Evolutionary conservation across 345 rosid species (phyloP), one percentile per base, ranked within the genome.

Genomic region (Tarenaya hassleriana): DNA sequence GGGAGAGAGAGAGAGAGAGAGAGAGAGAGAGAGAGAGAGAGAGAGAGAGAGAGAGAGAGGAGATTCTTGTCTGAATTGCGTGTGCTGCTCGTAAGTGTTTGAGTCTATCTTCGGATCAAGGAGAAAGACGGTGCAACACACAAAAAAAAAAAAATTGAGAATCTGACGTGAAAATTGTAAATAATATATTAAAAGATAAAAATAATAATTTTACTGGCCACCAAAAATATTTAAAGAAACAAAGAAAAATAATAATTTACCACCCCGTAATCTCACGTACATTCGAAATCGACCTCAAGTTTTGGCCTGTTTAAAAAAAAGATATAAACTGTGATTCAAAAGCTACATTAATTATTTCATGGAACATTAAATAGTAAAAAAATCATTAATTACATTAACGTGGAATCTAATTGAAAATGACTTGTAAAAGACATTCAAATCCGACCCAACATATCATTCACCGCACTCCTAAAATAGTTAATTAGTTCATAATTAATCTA

Each of bases 321-420:
- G 29, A 24, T 24, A 24, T 1, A 0, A 10, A n/a, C 3, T 13
- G 21, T 64, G 34, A 21, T 12, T 27, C 24, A 3, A 34, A 37
- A 35, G 44, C 47, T 16, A 58, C 40, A 9, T 66, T 38, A 58
- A 41, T 1, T 35, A 27, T 57, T 58, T 40, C 29, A 24, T 24
- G 29, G 5, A 24, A 19, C 21, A 38, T 44, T 20, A 14, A 48
- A 46, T 47, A 52, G 56, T 47, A 56, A 66, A 58, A 65, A 16
- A 34, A 12, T 19, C 58, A 8, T 46, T 29, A 45, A 12, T 46
- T 13, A 52, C 46, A 55, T 58, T 39, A 39, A 52, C 14, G 59
- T 37, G 59, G 61, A 54, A 60, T 66, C 52, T 34, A 59, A 54
- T 24, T 12, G 70, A 66, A 52, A 66, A 47, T 21, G 65, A 66